Evolutionary conservation across 148 eudicot genomes (phyloP).

Genomic region (Pouteria glomerata): DNA sequence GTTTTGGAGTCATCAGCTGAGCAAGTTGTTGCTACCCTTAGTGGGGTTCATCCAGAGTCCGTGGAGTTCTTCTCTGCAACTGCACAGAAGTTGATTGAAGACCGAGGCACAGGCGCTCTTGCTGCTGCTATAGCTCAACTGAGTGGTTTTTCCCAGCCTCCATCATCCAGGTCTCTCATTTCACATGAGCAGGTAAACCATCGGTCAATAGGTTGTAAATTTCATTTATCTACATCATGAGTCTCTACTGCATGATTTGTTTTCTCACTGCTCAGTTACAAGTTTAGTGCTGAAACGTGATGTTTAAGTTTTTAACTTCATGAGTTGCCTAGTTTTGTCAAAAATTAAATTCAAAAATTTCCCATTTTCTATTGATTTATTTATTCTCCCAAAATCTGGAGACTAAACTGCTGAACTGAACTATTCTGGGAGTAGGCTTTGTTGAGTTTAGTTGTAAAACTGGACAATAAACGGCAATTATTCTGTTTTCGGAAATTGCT

Average conservation of each 20-base stretch:
- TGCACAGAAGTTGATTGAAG: conserved; percentile 73
- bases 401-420: not conserved
- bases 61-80: conserved; percentile 80
- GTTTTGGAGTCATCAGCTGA: conserved; percentile 79
- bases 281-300: not conserved
- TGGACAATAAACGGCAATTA: not conserved
- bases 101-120: conserved; percentile 73
- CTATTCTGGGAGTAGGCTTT: no score
- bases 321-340: not conserved
- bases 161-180: conserved; percentile 85
- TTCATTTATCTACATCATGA: not conserved
- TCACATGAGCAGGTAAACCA: conserved; percentile 81
- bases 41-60: conserved; percentile 84
- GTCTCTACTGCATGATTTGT: not conserved
- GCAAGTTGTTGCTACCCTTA: conserved; percentile 80
- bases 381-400: not conserved
- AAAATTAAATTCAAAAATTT: not conserved
- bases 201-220: conserved; percentile 2
- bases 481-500: not conserved
- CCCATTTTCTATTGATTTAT: no score
- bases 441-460: no score
- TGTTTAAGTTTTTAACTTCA: not conserved
- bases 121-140: conserved; percentile 96
- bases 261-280: not conserved
- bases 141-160: conserved; percentile 95